Base-by-base conservation (phyloP, 148 eudicot species). In the Simmondsia chinensis region DNA sequence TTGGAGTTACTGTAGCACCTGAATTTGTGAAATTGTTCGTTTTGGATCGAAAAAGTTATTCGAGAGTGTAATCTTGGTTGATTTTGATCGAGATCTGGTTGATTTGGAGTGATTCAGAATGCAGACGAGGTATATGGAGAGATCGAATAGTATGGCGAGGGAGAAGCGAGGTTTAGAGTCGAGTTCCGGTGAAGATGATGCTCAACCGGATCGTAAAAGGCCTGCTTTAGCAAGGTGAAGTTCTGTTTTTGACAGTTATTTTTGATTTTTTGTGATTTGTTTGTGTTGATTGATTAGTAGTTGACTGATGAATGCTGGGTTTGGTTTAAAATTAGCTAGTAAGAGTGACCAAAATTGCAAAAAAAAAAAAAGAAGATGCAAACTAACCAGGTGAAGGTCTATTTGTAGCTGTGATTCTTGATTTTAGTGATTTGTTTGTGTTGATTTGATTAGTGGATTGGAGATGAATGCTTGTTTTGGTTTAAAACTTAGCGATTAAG, bases 151-250 rank as follows among this genome's bases (percentile, higher is more conserved):
- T 57, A 76, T 72, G 72, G 54, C 54, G 16, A 66, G 87, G 50
- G 94, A 69, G 17, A 89, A 89, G 44, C 72, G 97, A 50, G 52
- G 50, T 49, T 71, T 78, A 60, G 95, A 89, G 63, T 61, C 87
- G 3, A 51, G 33, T 46, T 54, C 71, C 47, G 32, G 20, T 40
- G 70, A 64, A 53, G 76, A 74, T 21, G 82, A 78, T 50, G 70
- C 57, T 72, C 93, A 84, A 37, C 95, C 80, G 36, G 87, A 80
- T 5, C 61, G 60, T 34, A 89, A 89, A 74, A 56, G 97, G 24
- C 97, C 97, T 17, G 95, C 97, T 71, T 71, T 89, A 60, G 95
- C 97, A 20, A 84, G 97, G 97, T 89, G 30, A 10, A 4, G 14
- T 52, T 37, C 3, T 34, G 7, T 28, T n/a, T 21, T 5, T 17